Evolutionary conservation across 257 asterid genomes (phyloP).

Genomic region (Solanum verrucosum): DNA sequence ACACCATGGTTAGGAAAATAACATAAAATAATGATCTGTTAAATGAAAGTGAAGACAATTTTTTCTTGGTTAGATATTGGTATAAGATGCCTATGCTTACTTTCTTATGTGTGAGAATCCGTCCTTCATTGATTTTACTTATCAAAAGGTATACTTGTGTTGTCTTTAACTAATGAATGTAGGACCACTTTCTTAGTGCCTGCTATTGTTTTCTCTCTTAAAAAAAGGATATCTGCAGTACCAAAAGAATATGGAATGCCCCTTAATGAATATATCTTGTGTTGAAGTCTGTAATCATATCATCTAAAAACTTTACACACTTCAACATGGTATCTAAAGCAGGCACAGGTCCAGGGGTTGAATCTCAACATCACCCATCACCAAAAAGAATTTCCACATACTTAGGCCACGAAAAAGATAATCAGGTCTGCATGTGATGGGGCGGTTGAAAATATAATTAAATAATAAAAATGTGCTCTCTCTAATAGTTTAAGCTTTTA

Average conservation of each 20-base stretch:
- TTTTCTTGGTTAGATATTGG: not conserved
- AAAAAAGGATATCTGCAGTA: not conserved
- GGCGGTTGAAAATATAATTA: not conserved
- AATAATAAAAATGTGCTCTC: not conserved
- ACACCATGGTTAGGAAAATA: not conserved
- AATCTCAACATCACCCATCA: not conserved
- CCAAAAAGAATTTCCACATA: not conserved
- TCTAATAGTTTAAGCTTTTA: not conserved
- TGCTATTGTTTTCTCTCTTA: not conserved
- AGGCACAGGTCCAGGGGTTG: not conserved
- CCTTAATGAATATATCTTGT: not conserved
- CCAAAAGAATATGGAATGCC: not conserved
- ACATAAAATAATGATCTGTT: not conserved
- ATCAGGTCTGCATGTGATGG: not conserved
- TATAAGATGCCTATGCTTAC: not conserved
- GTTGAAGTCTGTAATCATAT: not conserved
- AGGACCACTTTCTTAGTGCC: not conserved
- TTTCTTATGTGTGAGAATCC: not conserved
- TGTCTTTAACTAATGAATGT: not conserved
- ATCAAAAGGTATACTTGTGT: not conserved
- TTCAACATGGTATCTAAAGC: not conserved
- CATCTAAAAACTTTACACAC: not conserved
- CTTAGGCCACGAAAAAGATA: not conserved
- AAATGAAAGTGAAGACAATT: not conserved
- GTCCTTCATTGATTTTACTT: not conserved